These are phyloP conservation scores for Macrocybe sp. DNA, from an alignment of 1,284 basidiomycete species.

Conservation along the genomic window DNA sequence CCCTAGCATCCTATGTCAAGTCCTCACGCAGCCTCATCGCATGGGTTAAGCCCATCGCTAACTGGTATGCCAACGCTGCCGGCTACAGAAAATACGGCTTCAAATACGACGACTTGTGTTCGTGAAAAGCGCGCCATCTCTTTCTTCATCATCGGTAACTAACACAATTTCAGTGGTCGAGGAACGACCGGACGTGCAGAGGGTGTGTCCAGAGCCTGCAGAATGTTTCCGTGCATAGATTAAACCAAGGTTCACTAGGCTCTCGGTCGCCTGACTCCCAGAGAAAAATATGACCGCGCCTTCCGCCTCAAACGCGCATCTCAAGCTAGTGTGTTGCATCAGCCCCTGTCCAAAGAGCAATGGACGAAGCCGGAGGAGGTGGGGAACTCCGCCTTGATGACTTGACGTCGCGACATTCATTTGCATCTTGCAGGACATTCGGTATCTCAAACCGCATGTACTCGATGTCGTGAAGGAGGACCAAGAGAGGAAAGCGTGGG, in stretches of 20 bases:
- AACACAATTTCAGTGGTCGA: slow-evolving; percentile 62
- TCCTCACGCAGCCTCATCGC: slow-evolving; percentile 63
- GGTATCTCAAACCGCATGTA: slow-evolving; percentile 87
- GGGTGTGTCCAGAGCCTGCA: slow-evolving; percentile 43
- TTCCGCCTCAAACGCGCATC: slow-evolving; percentile 87
- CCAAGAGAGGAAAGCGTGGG: slow-evolving; percentile 81
- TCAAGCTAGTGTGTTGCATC: slow-evolving; percentile 79
- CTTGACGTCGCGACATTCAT: slow-evolving; percentile 1
- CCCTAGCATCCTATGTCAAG: slow-evolving; percentile 76
- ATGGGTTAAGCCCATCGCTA: slow-evolving; percentile 76
- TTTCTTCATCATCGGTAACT: slow-evolving; percentile 6
- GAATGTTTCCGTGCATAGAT: background rate
- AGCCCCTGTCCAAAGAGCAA: slow-evolving; percentile 79
- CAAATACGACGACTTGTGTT: slow-evolving; percentile 92
- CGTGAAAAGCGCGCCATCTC: slow-evolving; percentile 25
- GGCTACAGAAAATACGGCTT: slow-evolving; percentile 91
- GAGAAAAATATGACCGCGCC: slow-evolving; percentile 86
- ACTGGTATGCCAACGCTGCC: slow-evolving; percentile 77
- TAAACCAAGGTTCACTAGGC: slow-evolving; percentile 48
- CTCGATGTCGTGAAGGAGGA: slow-evolving; percentile 75
- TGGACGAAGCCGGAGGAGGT: slow-evolving; percentile 84
- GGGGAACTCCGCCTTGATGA: slow-evolving; percentile 15
- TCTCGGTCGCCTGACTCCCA: slow-evolving; percentile 73
- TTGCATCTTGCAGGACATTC: slow-evolving; percentile 63
- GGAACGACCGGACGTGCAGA: slow-evolving; percentile 82